A percentile compares a stretch with the other conserved stretches of the same genome.
Evolutionary conservation across 2,329 filamentous ascomycete species (phyloP).

Genomic region (Fusarium miscanthi): DNA sequence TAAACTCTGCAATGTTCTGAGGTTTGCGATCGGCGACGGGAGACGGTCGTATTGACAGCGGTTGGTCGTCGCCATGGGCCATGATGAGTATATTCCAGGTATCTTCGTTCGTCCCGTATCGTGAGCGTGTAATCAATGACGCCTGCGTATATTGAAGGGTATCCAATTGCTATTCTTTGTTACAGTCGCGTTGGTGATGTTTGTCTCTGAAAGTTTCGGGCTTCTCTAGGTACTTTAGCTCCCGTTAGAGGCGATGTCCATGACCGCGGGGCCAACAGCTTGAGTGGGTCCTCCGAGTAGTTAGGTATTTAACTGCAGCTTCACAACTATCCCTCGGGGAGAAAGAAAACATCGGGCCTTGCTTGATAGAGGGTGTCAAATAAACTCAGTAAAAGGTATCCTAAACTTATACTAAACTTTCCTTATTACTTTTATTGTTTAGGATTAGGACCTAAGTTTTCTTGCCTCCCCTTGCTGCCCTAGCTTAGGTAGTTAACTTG

Average conservation of each 20-base stretch:
- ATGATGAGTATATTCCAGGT: slow-evolving; percentile 37
- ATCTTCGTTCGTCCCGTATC: neutral
- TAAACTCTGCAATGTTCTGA: slow-evolving; percentile 76
- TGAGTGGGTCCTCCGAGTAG: neutral
- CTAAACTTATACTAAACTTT: too few relatives aligned
- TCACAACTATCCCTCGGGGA: neutral
- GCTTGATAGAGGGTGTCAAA: too few relatives aligned
- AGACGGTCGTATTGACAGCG: slow-evolving; percentile 53
- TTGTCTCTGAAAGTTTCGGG: slow-evolving; percentile 2
- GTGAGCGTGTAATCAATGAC: neutral
- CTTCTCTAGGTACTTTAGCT: slow-evolving; percentile 19
- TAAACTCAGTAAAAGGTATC: too few relatives aligned
- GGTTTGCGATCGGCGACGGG: slow-evolving; percentile 67
- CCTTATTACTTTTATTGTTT: too few relatives aligned
- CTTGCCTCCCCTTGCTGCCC: neutral
- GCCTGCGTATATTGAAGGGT: neutral
- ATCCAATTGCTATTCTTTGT: neutral
- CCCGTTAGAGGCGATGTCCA: neutral
- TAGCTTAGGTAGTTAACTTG: neutral
- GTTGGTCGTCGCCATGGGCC: slow-evolving; percentile 49
- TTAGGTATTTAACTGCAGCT: neutral
- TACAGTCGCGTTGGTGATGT: slow-evolving; percentile 2
- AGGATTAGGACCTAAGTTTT: too few relatives aligned
- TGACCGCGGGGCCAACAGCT: slow-evolving; percentile 15
- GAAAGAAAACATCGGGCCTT: too few relatives aligned